phyloP scores from a whole-genome alignment of 768 basidiomycete species.

The Multifurca ochricompacta region DNA sequence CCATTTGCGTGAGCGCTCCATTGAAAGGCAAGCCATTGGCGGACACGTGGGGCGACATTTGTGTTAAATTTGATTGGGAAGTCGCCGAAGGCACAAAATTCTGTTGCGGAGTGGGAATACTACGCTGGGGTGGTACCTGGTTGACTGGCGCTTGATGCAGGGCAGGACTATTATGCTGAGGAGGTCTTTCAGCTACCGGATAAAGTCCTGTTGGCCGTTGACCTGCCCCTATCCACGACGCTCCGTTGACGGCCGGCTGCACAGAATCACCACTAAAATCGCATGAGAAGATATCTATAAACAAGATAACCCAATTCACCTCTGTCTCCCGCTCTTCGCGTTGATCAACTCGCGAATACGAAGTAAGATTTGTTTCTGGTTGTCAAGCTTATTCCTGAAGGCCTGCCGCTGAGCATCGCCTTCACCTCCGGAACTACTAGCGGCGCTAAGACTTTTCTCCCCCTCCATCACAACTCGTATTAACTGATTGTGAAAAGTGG shows the following conservation, averaged over 20 bases:
- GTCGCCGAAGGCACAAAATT: slow-evolving; percentile 1
- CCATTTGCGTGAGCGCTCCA: neutral
- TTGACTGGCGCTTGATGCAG: slow-evolving; percentile 6
- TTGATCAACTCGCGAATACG: neutral
- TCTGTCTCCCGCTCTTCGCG: neutral
- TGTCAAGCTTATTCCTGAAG: neutral
- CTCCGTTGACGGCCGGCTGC: slow-evolving; percentile 5
- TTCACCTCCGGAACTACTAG: neutral
- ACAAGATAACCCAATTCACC: neutral
- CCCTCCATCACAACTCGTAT: neutral
- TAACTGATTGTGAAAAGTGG: neutral
- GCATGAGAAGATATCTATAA: neutral
- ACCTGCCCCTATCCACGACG: neutral
- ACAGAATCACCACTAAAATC: slow-evolving; percentile 3
- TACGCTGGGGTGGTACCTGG: slow-evolving; percentile 1
- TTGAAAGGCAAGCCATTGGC: neutral
- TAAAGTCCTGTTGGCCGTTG: slow-evolving; percentile 5
- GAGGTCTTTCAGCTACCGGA: slow-evolving; percentile 4
- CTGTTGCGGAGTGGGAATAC: slow-evolving; percentile 11
- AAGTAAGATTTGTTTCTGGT: neutral
- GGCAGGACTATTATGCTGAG: slow-evolving; percentile 10
- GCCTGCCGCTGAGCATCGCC: slow-evolving; percentile 2
- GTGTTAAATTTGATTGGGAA: slow-evolving; percentile 6
- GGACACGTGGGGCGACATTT: slow-evolving; percentile 8
- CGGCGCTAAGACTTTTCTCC: slow-evolving; percentile 2